phyloP scores from a whole-genome alignment of 2,329 filamentous ascomycete species.

The Daldinia sp. region DNA sequence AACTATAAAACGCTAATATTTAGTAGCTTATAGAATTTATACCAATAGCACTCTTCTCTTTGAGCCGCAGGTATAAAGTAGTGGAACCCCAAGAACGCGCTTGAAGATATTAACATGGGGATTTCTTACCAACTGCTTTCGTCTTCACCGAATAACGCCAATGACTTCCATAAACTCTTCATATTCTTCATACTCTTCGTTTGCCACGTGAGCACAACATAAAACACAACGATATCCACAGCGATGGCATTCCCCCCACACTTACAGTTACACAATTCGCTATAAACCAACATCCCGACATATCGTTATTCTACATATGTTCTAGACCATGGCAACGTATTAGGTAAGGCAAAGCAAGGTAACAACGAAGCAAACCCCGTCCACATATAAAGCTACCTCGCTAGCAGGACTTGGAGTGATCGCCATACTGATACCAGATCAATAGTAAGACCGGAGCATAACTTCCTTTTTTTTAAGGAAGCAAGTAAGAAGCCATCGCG shows the following conservation, averaged over 20 bases:
- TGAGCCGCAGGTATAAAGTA: background rate
- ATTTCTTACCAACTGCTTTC: background rate
- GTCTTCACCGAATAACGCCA: background rate
- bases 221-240: background rate
- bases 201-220: background rate
- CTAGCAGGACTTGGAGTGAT: background rate
- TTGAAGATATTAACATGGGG: background rate
- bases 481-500: background rate
- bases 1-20: background rate
- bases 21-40: background rate
- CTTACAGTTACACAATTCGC: background rate
- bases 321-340: background rate
- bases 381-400: background rate
- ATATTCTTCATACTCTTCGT: background rate
- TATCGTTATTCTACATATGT: background rate
- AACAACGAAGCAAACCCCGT: background rate
- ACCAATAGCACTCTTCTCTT: background rate
- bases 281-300: background rate
- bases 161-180: background rate
- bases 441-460: slow-evolving; percentile 1
- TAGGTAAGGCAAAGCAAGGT: background rate
- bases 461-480: background rate
- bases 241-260: background rate
- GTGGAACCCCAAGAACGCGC: background rate
- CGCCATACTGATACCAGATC: background rate